Conservation (phyloP, 1,284 basidiomycete species). For the Ganoderma leucocontextum region DNA sequence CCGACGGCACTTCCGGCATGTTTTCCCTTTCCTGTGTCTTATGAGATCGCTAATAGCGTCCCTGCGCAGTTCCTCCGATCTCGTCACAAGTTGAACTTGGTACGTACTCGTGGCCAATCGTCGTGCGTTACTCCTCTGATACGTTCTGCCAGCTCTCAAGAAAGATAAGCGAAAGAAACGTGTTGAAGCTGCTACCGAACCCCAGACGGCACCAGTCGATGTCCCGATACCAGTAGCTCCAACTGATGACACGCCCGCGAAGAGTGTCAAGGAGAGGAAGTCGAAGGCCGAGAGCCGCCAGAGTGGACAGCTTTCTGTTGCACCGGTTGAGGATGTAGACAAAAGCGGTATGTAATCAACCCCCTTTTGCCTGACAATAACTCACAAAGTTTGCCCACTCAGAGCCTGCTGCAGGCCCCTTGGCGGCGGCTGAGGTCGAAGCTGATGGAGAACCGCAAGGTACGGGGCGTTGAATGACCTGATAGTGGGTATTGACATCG, state of each 20-base stretch:
- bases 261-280: constrained; percentile 4
- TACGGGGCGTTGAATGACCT: background rate
- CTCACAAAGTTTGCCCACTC: background rate
- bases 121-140: background rate
- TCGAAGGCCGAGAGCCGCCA: background rate
- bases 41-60: background rate
- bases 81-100: background rate
- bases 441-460: background rate
- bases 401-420: background rate
- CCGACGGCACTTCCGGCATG: background rate
- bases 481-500: background rate
- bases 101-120: background rate
- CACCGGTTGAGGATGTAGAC: background rate
- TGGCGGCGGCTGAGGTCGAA: background rate
- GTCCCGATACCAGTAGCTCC: background rate
- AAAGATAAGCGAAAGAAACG: constrained; percentile 5
- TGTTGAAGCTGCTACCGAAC: background rate
- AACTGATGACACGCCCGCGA: background rate
- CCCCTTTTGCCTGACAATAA: background rate
- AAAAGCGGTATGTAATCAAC: background rate
- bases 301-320: background rate
- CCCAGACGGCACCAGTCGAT: background rate
- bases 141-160: background rate
- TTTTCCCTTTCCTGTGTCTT: background rate
- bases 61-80: background rate